Conservation (phyloP, 768 basidiomycete genomes). For the Pisolithus albus region DNA sequence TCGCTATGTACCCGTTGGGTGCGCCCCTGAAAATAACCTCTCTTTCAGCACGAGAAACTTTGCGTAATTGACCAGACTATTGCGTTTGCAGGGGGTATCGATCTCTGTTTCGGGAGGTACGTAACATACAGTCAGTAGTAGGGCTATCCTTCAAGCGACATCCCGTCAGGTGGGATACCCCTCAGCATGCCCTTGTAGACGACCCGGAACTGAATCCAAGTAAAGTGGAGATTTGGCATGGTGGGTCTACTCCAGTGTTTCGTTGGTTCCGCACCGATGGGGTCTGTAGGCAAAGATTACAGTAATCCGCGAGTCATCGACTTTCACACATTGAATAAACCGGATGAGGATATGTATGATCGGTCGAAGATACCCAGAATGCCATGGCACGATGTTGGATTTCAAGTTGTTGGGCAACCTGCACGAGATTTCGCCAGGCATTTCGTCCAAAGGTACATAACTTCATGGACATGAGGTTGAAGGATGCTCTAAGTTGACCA, state of each 20-base stretch:
- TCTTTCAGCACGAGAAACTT: slow-evolving; percentile 84
- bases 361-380: slow-evolving; percentile 83
- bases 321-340: slow-evolving; percentile 81
- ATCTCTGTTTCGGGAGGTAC: slow-evolving; percentile 85
- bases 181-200: slow-evolving; percentile 86
- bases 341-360: slow-evolving; percentile 94
- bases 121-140: not conserved
- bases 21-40: not conserved
- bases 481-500: slow-evolving; percentile 4
- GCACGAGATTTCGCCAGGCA: slow-evolving; percentile 91
- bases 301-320: slow-evolving; percentile 85
- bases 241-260: slow-evolving; percentile 29
- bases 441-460: slow-evolving; percentile 76
- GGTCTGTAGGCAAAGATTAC: slow-evolving; percentile 77
- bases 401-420: slow-evolving; percentile 96
- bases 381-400: slow-evolving; percentile 98
- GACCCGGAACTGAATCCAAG: slow-evolving; percentile 62
- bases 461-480: not conserved
- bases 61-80: slow-evolving; percentile 97
- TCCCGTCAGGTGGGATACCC: slow-evolving; percentile 79
- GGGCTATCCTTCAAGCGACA: not conserved
- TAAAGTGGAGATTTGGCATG: slow-evolving; percentile 78
- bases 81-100: slow-evolving; percentile 96
- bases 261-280: not conserved
- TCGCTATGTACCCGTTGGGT: not conserved